Evolutionary conservation across 2,329 filamentous ascomycete genomes (phyloP).

Genomic region (Fusarium gaditjirri): DNA sequence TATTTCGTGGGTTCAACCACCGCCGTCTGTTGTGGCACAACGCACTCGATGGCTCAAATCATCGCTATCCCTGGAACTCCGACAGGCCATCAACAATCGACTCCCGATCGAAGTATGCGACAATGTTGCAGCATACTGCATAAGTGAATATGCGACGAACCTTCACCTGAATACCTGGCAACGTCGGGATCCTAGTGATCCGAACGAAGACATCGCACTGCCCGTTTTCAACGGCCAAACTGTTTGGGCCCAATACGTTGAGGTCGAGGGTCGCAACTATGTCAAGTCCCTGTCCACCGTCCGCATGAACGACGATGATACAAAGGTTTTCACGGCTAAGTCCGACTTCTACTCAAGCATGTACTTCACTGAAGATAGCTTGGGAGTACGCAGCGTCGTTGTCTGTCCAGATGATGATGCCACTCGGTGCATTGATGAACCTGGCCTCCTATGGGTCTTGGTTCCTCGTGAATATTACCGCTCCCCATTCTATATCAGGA

Average conservation of each 20-base stretch:
- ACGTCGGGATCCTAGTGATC: fast-evolving
- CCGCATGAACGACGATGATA: neutral
- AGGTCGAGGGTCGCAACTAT: neutral
- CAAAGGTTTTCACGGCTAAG: neutral
- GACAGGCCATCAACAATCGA: neutral
- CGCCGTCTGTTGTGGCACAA: neutral
- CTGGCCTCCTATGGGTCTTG: neutral
- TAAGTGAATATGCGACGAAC: neutral
- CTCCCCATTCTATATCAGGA: neutral
- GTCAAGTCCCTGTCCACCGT: neutral
- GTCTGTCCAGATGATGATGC: neutral
- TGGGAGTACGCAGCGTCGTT: neutral
- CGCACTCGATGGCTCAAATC: neutral
- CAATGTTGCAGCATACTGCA: neutral
- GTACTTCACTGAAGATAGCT: neutral
- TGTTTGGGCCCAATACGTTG: neutral
- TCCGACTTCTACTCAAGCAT: fast-evolving
- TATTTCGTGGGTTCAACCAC: neutral
- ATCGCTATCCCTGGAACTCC: neutral
- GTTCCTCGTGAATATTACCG: fast-evolving
- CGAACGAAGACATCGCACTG: fast-evolving
- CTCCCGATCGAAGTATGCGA: neutral
- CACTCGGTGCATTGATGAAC: neutral
- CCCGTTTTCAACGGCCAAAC: neutral
- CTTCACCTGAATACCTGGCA: neutral